Evolutionary conservation across 108 stramenopile species (phyloP).

Genomic region (Nitzschia inconspicua): DNA sequence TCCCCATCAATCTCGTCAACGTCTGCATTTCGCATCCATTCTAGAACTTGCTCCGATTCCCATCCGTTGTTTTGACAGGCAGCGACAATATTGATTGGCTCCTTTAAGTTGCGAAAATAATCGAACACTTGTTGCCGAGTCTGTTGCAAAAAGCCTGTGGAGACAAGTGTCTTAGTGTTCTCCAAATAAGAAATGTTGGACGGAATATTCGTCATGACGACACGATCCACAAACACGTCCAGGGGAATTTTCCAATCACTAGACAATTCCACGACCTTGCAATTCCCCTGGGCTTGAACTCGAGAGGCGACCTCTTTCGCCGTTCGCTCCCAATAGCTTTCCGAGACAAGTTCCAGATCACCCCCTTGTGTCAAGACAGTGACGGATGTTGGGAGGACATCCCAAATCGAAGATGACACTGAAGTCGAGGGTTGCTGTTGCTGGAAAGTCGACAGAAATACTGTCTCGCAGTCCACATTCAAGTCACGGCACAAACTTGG

Average conservation of each 20-base stretch:
- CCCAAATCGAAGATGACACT: background rate
- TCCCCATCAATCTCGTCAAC: constrained; percentile 10
- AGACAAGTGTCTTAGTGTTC: background rate
- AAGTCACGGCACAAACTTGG: background rate
- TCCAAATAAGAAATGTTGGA: background rate
- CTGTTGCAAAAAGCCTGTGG: background rate
- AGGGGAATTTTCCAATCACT: background rate
- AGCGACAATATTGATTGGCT: constrained; percentile 3
- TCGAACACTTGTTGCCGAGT: background rate
- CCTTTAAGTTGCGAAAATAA: background rate
- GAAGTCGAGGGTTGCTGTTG: background rate
- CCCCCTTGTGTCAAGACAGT: background rate
- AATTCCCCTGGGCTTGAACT: background rate
- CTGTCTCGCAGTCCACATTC: background rate
- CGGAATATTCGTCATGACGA: background rate
- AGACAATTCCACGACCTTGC: background rate
- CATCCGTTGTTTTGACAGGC: constrained; percentile 15
- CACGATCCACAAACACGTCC: background rate
- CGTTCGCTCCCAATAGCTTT: background rate
- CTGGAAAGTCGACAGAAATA: background rate
- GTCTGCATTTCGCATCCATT: constrained; percentile 7
- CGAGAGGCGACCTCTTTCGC: background rate
- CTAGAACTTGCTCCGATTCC: constrained; percentile 16
- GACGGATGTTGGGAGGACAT: background rate
- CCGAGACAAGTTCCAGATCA: constrained; percentile 5